phyloP scores from a whole-genome alignment of 2,329 filamentous ascomycete species.

The Chrysoporthe puriensis region DNA sequence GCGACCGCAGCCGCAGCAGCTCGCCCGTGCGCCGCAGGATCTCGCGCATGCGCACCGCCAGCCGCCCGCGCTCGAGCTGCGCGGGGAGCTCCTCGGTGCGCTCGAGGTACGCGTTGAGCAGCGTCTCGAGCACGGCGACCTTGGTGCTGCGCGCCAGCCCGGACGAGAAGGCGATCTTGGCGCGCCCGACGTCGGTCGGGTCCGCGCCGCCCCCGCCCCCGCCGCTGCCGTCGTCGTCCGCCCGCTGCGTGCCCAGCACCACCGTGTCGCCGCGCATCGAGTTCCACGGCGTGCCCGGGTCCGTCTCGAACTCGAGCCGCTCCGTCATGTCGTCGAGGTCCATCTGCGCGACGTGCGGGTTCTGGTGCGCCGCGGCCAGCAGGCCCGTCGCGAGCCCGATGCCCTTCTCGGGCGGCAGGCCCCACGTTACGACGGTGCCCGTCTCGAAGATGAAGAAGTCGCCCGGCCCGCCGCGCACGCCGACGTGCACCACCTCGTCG shows the following conservation, averaged over 20 bases:
- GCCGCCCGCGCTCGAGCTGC: slow-evolving; percentile 63
- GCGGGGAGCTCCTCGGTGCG: slow-evolving; percentile 82
- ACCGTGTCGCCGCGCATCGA: slow-evolving; percentile 86
- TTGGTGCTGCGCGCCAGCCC: slow-evolving; percentile 92
- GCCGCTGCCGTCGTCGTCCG: slow-evolving; percentile 30
- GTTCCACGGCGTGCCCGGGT: slow-evolving; percentile 72
- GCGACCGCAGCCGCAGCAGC: slow-evolving; percentile 83
- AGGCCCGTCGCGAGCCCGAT: slow-evolving; percentile 70
- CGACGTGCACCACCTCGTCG: slow-evolving; percentile 65
- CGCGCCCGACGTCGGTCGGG: slow-evolving; percentile 53
- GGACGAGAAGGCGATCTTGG: slow-evolving; percentile 96
- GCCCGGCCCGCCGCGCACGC: slow-evolving; percentile 64
- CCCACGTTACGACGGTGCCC: slow-evolving; percentile 92
- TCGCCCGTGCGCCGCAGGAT: slow-evolving; percentile 94
- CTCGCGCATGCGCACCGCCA: slow-evolving; percentile 63
- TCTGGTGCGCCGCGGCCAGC: slow-evolving; percentile 75
- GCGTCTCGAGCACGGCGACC: slow-evolving; percentile 85
- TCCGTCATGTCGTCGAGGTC: slow-evolving; percentile 73
- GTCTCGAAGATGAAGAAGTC: slow-evolving; percentile 97
- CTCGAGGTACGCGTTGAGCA: slow-evolving; percentile 82
- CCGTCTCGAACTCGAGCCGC: slow-evolving; percentile 76
- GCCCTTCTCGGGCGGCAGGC: slow-evolving; percentile 75
- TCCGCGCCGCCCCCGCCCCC: slow-evolving; percentile 34
- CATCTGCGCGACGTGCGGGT: slow-evolving; percentile 69
- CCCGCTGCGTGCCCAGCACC: slow-evolving; percentile 77